Conservation (phyloP, 768 basidiomycete genomes). For the Agaricus subrufescens region DNA sequence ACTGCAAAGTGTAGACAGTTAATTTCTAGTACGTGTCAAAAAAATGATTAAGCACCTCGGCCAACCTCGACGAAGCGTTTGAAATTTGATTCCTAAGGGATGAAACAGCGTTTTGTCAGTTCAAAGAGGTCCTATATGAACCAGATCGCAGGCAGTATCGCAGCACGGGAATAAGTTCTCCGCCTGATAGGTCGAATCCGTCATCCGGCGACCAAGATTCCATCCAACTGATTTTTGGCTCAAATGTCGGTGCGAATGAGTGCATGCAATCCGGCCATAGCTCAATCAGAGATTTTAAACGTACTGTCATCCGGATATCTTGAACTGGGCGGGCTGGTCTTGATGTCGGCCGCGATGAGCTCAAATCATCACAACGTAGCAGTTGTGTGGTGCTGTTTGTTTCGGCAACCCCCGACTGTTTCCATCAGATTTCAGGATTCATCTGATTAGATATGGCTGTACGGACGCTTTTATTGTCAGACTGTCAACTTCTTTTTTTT, state of each 20-base stretch:
- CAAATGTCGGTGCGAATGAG: neutral
- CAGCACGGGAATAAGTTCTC: neutral
- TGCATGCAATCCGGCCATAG: neutral
- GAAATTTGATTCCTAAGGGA: slow-evolving; percentile 75
- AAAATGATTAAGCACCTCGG: slow-evolving; percentile 49
- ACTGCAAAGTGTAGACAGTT: slow-evolving; percentile 39
- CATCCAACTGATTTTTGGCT: slow-evolving; percentile 9
- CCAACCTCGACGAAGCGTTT: slow-evolving; percentile 98
- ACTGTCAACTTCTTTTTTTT: too few relatives aligned
- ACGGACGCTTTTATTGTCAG: too few relatives aligned
- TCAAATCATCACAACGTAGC: neutral
- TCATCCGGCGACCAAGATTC: slow-evolving; percentile 2
- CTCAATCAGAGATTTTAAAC: neutral
- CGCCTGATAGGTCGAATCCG: neutral
- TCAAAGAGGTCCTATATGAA: neutral
- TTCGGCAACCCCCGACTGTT: neutral
- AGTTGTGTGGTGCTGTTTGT: slow-evolving; percentile 1
- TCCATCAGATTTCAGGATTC: neutral
- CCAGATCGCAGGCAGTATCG: neutral
- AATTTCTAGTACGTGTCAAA: neutral
- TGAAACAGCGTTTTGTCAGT: neutral
- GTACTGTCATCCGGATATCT: slow-evolving; percentile 8
- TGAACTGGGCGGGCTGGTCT: slow-evolving; percentile 8
- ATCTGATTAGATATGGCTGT: neutral
- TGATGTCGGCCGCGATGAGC: slow-evolving; percentile 6